These are phyloP conservation scores for Stereocaulon alpinum DNA, from an alignment of 495 filamentous ascomycete genomes.

Conservation along the genomic window DNA sequence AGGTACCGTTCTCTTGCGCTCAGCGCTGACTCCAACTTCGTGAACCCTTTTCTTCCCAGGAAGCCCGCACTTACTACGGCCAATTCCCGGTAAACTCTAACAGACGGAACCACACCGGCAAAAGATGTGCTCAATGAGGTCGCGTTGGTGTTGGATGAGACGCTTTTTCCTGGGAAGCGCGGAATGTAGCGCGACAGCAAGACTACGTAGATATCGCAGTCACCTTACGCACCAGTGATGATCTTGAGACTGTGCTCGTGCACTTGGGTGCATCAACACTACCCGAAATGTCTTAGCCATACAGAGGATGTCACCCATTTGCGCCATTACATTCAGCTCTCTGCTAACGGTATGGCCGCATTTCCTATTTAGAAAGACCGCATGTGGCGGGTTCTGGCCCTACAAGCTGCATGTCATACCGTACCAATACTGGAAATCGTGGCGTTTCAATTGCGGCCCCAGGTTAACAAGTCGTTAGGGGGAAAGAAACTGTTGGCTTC, in stretches of 20 bases:
- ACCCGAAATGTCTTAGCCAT: neutral
- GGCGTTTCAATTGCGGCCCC: slow-evolving; percentile 9
- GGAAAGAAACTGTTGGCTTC: neutral
- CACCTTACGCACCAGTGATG: neutral
- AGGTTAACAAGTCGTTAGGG: slow-evolving; percentile 3
- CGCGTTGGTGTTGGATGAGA: neutral
- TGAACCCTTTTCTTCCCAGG: neutral
- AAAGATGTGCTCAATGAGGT: neutral
- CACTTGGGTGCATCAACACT: neutral
- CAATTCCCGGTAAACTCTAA: neutral
- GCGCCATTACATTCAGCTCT: neutral
- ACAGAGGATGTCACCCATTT: neutral
- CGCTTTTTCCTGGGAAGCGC: neutral
- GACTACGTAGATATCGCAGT: neutral
- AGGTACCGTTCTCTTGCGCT: slow-evolving; percentile 3
- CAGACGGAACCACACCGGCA: neutral
- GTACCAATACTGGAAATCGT: neutral
- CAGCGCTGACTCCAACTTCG: neutral
- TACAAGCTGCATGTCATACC: slow-evolving; percentile 12
- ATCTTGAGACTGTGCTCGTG: neutral
- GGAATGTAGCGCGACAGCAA: neutral
- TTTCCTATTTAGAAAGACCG: neutral
- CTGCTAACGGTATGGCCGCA: neutral
- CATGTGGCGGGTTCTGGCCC: neutral
- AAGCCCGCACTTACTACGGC: neutral